These are phyloP conservation scores for Cryptococcus sp. DNA, from an alignment of 1,284 basidiomycete genomes.

Conservation along the genomic window DNA sequence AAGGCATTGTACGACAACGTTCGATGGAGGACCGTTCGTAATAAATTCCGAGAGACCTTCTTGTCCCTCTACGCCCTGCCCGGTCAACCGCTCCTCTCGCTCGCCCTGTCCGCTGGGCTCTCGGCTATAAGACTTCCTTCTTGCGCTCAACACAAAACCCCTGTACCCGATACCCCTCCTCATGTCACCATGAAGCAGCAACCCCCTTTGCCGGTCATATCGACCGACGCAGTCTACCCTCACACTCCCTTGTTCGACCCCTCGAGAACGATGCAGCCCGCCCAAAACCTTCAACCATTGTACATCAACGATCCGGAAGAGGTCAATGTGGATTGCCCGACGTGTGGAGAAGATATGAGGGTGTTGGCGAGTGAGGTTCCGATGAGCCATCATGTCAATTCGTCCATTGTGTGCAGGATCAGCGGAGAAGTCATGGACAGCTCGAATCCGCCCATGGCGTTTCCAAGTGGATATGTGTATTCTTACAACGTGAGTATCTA, in stretches of 20 bases:
- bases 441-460: slow-evolving; percentile 84
- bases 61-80: slow-evolving; percentile 80
- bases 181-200: slow-evolving; percentile 30
- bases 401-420: slow-evolving; percentile 86
- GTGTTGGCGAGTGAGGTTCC: slow-evolving; percentile 80
- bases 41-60: slow-evolving; percentile 74
- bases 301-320: slow-evolving; percentile 30
- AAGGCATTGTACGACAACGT: slow-evolving; percentile 65
- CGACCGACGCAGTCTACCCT: no score
- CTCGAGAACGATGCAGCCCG: slow-evolving; percentile 12
- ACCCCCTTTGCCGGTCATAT: no score
- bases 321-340: slow-evolving; percentile 83
- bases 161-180: slow-evolving; percentile 7
- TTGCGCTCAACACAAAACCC: slow-evolving; percentile 53
- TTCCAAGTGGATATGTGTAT: slow-evolving; percentile 89
- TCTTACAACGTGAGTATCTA: slow-evolving; percentile 67
- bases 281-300: slow-evolving; percentile 13
- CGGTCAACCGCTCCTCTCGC: slow-evolving; percentile 73
- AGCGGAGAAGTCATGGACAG: slow-evolving; percentile 91
- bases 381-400: slow-evolving; percentile 88
- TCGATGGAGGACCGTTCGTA: slow-evolving; percentile 68
- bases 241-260: slow-evolving; percentile 25
- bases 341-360: slow-evolving; percentile 72
- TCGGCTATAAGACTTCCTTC: slow-evolving; percentile 78
- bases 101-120: slow-evolving; percentile 81